Conservation (phyloP, 2,329 filamentous ascomycete species). For the Aspergillus sp. region DNA sequence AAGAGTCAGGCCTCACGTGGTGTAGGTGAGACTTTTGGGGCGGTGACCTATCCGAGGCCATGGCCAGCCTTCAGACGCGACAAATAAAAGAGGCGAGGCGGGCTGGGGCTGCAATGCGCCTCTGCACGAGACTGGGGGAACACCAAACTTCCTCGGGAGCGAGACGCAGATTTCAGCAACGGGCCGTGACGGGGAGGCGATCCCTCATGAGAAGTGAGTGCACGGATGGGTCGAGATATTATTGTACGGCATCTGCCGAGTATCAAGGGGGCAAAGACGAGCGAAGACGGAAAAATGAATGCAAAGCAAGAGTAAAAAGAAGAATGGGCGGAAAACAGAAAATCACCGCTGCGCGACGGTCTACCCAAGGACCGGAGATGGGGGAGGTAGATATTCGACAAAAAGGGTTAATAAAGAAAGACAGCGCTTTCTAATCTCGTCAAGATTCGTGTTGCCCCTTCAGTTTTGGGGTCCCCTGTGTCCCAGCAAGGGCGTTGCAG, state of each 20-base stretch:
- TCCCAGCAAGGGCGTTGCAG: slow-evolving; percentile 27
- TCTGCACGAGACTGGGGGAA: slow-evolving; percentile 24
- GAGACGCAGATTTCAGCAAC: slow-evolving; percentile 31
- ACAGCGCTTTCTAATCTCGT: slow-evolving; percentile 25
- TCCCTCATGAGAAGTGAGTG: slow-evolving; percentile 28
- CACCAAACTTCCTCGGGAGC: slow-evolving; percentile 26
- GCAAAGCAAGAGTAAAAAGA: slow-evolving; percentile 22
- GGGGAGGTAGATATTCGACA: neutral
- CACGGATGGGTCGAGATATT: slow-evolving; percentile 21
- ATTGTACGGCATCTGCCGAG: slow-evolving; percentile 26
- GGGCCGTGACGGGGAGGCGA: slow-evolving; percentile 31
- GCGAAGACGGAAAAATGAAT: slow-evolving; percentile 16
- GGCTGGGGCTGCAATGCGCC: slow-evolving; percentile 26
- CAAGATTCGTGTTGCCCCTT: slow-evolving; percentile 17
- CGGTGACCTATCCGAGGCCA: slow-evolving; percentile 38
- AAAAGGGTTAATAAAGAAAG: neutral
- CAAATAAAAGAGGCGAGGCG: slow-evolving; percentile 22
- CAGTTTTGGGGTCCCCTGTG: slow-evolving; percentile 10
- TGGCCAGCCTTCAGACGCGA: slow-evolving; percentile 32
- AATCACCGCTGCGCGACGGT: slow-evolving; percentile 4
- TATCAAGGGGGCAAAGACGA: slow-evolving; percentile 22
- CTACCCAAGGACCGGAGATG: neutral
- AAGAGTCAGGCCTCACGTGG: slow-evolving; percentile 33
- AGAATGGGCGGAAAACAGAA: slow-evolving; percentile 4
- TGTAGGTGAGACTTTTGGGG: slow-evolving; percentile 33